Conservation (phyloP, 345 rosid genomes). For the Diplotaxis tenuifolia region DNA sequence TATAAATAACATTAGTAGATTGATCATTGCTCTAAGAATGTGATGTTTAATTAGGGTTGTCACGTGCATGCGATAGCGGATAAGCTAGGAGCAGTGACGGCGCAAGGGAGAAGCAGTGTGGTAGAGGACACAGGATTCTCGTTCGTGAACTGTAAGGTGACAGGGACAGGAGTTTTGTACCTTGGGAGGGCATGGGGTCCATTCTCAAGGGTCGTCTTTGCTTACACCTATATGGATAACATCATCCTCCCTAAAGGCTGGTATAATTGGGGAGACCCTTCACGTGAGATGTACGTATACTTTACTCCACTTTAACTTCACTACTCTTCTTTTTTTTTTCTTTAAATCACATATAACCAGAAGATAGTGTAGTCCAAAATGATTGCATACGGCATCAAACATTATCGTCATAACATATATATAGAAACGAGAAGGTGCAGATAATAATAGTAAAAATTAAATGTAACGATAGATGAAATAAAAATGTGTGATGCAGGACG, state of each 20-base stretch:
- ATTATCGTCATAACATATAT: neutral
- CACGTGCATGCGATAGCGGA: conserved; percentile 87
- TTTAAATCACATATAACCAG: neutral
- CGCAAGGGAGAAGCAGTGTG: conserved; percentile 70
- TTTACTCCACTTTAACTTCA: neutral
- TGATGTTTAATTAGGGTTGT: conserved; percentile 52
- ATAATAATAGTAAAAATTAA: neutral
- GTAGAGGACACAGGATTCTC: conserved; percentile 98
- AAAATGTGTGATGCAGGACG: conserved; percentile 57
- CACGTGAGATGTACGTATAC: conserved; percentile 66
- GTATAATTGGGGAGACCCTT: conserved; percentile 96
- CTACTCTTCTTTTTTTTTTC: neutral
- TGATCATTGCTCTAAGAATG: conserved; percentile 4
- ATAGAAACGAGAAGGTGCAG: neutral
- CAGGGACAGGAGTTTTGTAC: conserved; percentile 91
- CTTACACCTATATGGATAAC: conserved; percentile 92
- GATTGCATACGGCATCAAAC: neutral
- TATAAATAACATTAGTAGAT: neutral
- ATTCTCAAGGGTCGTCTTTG: conserved; percentile 93
- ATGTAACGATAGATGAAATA: neutral
- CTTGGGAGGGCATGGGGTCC: conserved; percentile 99
- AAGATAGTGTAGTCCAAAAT: neutral
- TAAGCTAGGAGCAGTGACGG: conserved; percentile 68
- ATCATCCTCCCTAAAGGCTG: conserved; percentile 93
- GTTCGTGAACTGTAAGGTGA: conserved; percentile 85